Percentiles rank a stretch among this genome's conserved stretches.
Evolutionary conservation across 192 early-diverging fungal species (phyloP).

Genomic region (Backusella westeae): DNA sequence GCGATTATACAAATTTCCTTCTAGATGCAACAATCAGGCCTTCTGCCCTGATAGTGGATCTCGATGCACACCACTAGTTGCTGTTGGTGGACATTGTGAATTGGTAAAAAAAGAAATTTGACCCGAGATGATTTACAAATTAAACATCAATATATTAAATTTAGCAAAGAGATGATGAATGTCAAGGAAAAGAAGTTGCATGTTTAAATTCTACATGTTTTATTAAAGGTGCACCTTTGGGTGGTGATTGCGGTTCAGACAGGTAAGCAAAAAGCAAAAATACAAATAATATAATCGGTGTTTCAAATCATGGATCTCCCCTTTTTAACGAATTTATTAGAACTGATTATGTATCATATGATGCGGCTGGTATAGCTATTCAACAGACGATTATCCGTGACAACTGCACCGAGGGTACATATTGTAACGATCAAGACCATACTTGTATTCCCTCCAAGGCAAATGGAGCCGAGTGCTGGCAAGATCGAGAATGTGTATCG

Average conservation of each 20-base stretch:
- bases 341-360: slow-evolving; percentile 30
- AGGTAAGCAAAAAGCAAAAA: slow-evolving; percentile 11
- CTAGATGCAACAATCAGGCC: slow-evolving; percentile 15
- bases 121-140: not conserved
- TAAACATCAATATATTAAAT: not conserved
- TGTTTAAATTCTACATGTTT: slow-evolving; percentile 32
- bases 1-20: slow-evolving; percentile 15
- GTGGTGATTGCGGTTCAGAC: slow-evolving; percentile 32
- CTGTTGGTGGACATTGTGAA: slow-evolving; percentile 26
- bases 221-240: slow-evolving; percentile 30
- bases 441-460: slow-evolving; percentile 22
- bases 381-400: slow-evolving; percentile 30
- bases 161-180: slow-evolving; percentile 39
- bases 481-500: slow-evolving; percentile 34
- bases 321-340: slow-evolving; percentile 9
- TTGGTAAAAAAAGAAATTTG: slow-evolving; percentile 16
- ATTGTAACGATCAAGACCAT: slow-evolving; percentile 4
- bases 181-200: slow-evolving; percentile 19
- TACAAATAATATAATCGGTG: not conserved
- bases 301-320: not conserved
- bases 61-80: slow-evolving; percentile 25
- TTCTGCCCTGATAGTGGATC: slow-evolving; percentile 36
- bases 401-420: slow-evolving; percentile 36
- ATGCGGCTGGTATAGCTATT: slow-evolving; percentile 20
- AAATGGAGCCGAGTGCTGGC: slow-evolving; percentile 21